These are phyloP conservation scores for Melampsora abietis-canadensis DNA, from an alignment of 1,284 basidiomycete genomes.

Conservation along the genomic window DNA sequence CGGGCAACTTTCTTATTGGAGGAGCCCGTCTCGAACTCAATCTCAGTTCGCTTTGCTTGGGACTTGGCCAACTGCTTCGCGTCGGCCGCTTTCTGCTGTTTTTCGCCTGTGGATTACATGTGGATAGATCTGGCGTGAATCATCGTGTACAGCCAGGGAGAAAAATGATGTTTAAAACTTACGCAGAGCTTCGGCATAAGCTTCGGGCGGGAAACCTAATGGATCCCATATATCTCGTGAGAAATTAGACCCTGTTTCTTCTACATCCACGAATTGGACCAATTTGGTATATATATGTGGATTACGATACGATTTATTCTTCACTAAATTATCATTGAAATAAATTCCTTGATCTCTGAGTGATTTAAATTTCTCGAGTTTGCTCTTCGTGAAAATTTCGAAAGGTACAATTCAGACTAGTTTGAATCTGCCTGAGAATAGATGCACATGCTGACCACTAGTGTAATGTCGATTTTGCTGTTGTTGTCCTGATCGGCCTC, in stretches of 20 bases:
- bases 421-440: neutral
- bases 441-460: neutral
- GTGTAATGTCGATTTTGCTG: too few relatives aligned
- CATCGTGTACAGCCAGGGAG: too few relatives aligned
- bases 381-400: slow-evolving; percentile 28
- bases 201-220: slow-evolving; percentile 44
- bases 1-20: too few relatives aligned
- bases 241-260: slow-evolving; percentile 79
- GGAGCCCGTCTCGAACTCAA: too few relatives aligned
- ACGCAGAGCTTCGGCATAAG: slow-evolving; percentile 28
- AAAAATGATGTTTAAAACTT: neutral
- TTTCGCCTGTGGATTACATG: too few relatives aligned
- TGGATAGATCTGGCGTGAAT: too few relatives aligned
- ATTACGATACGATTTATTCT: slow-evolving; percentile 84
- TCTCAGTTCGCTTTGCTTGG: too few relatives aligned
- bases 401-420: neutral
- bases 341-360: slow-evolving; percentile 67
- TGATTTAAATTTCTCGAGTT: slow-evolving; percentile 71
- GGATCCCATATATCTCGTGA: slow-evolving; percentile 68
- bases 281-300: slow-evolving; percentile 89
- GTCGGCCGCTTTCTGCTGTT: too few relatives aligned
- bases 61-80: too few relatives aligned
- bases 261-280: slow-evolving; percentile 80
- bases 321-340: slow-evolving; percentile 89
- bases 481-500: too few relatives aligned